Evolutionary conservation across 1,139 yeast species (phyloP).

Genomic region (Saccharomyces pastorianus): DNA sequence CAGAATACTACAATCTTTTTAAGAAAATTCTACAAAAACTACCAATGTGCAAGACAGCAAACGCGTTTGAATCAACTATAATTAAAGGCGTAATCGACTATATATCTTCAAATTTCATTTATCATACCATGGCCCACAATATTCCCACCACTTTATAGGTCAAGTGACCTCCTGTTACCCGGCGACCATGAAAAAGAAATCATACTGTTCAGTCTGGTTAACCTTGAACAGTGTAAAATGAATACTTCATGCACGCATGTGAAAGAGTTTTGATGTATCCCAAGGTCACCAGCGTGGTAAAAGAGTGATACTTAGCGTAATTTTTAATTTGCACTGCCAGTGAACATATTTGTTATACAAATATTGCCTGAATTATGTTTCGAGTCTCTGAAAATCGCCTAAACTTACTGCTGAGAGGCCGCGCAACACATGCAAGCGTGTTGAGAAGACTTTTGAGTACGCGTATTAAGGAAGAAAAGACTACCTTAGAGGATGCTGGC

Average conservation of each 20-base stretch:
- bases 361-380: not conserved
- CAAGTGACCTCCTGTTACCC: not conserved
- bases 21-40: too few species aligned
- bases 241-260: not conserved
- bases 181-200: not conserved
- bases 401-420: not conserved
- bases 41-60: too few species aligned
- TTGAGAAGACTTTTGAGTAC: not conserved
- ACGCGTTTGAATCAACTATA: too few species aligned
- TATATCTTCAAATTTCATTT: too few species aligned
- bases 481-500: not conserved
- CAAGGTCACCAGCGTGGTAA: too few species aligned
- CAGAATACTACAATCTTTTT: too few species aligned
- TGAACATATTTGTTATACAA: not conserved
- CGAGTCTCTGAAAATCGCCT: not conserved
- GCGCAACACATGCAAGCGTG: not conserved
- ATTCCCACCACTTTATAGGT: not conserved
- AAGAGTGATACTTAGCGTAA: too few species aligned
- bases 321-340: not conserved
- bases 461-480: not conserved
- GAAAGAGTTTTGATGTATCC: too few species aligned
- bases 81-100: too few species aligned
- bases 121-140: not conserved
- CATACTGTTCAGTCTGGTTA: not conserved
- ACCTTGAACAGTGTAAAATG: not conserved